Percentiles rank a stretch among this genome's conserved stretches.
Evolutionary conservation across 164 flowering plant genomes (phyloP).

Genomic region (Liriodendron chinense): DNA sequence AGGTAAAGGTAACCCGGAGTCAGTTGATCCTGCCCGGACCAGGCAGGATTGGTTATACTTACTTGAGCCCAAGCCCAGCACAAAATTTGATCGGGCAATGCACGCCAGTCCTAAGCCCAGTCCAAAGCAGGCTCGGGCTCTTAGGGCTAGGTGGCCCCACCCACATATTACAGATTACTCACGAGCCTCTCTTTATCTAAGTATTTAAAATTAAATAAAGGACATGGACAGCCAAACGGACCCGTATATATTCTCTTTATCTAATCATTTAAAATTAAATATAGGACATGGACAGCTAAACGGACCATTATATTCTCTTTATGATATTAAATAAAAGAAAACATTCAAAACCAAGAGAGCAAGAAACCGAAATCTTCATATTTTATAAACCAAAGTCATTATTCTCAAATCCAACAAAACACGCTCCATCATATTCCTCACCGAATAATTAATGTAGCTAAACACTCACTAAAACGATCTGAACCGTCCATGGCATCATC

Average conservation of each 20-base stretch:
- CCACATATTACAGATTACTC: no score
- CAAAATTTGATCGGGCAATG: no score
- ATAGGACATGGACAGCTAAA: not conserved
- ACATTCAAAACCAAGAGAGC: not conserved
- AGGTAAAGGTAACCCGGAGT: no score
- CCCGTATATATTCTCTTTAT: not conserved
- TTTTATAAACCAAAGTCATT: not conserved
- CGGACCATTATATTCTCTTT: not conserved
- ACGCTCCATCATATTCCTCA: not conserved
- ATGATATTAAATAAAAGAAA: not conserved
- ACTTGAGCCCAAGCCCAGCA: no score
- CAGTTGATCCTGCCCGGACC: no score
- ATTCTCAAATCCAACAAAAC: not conserved
- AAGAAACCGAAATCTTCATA: not conserved
- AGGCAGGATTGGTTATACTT: no score
- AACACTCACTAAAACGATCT: not conserved
- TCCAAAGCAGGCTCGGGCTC: no score
- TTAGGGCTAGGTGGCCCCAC: no score
- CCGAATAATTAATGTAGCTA: not conserved
- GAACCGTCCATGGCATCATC: not conserved
- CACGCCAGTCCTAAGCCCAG: no score
- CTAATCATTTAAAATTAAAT: not conserved
- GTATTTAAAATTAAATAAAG: no score
- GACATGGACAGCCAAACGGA: no score
- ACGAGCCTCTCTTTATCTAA: no score